Evolutionary conservation across 1,284 basidiomycete genomes (phyloP).

Genomic region (Takashimella tepidaria): DNA sequence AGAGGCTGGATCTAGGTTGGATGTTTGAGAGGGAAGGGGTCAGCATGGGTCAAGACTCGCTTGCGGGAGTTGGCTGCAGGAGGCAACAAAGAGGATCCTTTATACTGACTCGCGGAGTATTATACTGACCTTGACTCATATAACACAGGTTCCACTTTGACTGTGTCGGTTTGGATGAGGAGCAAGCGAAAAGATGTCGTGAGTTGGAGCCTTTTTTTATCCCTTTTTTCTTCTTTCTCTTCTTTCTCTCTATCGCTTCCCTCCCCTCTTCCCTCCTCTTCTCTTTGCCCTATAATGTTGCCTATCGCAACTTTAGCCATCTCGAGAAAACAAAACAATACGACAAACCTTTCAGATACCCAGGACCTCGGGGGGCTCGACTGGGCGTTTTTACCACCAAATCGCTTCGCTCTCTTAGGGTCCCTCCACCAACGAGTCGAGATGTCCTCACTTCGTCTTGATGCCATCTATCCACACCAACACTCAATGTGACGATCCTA

Average conservation of each 20-base stretch:
- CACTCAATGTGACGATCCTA: too few species aligned
- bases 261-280: neutral
- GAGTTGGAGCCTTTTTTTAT: slow-evolving; percentile 9
- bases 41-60: neutral
- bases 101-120: neutral
- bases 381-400: too few species aligned
- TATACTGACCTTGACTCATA: slow-evolving; percentile 1
- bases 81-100: neutral
- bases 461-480: too few species aligned
- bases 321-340: too few species aligned
- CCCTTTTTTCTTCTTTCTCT: slow-evolving; percentile 1
- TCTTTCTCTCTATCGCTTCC: neutral
- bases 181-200: slow-evolving; percentile 39
- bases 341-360: too few species aligned
- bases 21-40: neutral
- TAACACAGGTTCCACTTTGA: slow-evolving; percentile 40
- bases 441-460: too few species aligned
- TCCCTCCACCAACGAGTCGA: too few species aligned
- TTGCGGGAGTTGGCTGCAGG: too few species aligned
- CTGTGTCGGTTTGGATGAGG: slow-evolving; percentile 28
- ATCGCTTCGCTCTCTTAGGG: too few species aligned
- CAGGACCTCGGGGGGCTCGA: too few species aligned
- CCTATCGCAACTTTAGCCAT: too few species aligned
- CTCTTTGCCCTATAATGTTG: too few species aligned
- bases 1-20: neutral